Evolutionary conservation across 2,329 filamentous ascomycete species (phyloP), one percentile per base, ranked within the genome.

Genomic region (Paraphaeosphaeria sporulosa): DNA sequence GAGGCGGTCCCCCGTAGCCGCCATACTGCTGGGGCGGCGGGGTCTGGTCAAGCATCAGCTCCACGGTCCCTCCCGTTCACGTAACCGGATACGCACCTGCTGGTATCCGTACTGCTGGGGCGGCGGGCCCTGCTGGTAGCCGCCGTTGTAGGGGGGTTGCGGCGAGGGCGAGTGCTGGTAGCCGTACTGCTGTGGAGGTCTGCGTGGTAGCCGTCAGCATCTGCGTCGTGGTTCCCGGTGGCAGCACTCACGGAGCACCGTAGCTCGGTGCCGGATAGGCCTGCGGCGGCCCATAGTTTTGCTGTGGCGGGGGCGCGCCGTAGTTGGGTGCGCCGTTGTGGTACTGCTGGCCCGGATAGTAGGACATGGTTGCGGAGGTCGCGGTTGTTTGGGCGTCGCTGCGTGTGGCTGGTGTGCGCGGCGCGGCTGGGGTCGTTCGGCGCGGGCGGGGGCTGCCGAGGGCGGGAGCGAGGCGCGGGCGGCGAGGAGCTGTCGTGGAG

Each of bases 41-140:
- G 61, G 62, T 70, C 72, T 69, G 52, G 53, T 47, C 54, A 54
- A 58, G 55, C 57, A 63, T 76, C 64, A 76, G 64, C 64, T 58
- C 25, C 23, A 21, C 25, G 7, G 8, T 23, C 44, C n/a, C 19
- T 21, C 13, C 21, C 4, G 17, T 15, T 10, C 32, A 17, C 17
- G 10, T n/a, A n/a, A 6, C 19, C 2, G 42, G 21, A 52, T 34
- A 70, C 69, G 59, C 58, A 80, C 78, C 69, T 80, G 75, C 23
- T 79, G 74, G 64, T 80, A 81, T 57, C 79, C 79, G 55, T 79
- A 78, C 56, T 80, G 79, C 51, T 78, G 80, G 48, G 80, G 79
- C 53, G 80, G 80, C 36, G 78, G 75, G 42, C 77, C 75, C 32
- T 76, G 73, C 30, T 76, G 74, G 56, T 78, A 78, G 36, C 70